A percentile compares a stretch with the other conserved stretches of the same genome.
phyloP scores from a whole-genome alignment of 352 stramenopile genomes.

The Pythium scleroteichum region DNA sequence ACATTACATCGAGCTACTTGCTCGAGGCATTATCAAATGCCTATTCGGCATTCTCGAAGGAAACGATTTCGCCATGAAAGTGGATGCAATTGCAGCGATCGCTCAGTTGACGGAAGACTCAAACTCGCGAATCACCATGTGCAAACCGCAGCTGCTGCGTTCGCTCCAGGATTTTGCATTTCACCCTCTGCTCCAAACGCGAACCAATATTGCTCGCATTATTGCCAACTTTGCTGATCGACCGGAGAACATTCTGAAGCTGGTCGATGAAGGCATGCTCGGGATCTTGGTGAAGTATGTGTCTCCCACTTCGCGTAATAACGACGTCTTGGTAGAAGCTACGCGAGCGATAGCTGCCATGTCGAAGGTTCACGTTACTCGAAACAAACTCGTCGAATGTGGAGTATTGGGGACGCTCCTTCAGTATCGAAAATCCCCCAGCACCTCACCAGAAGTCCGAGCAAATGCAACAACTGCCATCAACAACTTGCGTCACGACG shows the following conservation, averaged over 20 bases:
- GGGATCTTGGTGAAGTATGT: slow-evolving; percentile 73
- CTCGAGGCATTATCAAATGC: slow-evolving; percentile 69
- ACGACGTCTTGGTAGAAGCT: slow-evolving; percentile 54
- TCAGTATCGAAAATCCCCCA: slow-evolving; percentile 51
- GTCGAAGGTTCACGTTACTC: slow-evolving; percentile 58
- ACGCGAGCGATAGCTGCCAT: slow-evolving; percentile 62
- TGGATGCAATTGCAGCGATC: slow-evolving; percentile 66
- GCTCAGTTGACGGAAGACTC: slow-evolving; percentile 66
- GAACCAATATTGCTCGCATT: slow-evolving; percentile 65
- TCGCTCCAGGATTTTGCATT: slow-evolving; percentile 66
- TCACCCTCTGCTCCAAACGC: slow-evolving; percentile 56
- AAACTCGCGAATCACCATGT: slow-evolving; percentile 66
- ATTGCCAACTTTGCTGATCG: slow-evolving; percentile 78
- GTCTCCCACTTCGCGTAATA: slow-evolving; percentile 49
- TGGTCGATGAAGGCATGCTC: slow-evolving; percentile 67
- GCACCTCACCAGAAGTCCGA: slow-evolving; percentile 39
- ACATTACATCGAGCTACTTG: slow-evolving; percentile 73
- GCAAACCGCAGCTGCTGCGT: slow-evolving; percentile 60
- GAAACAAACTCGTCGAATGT: slow-evolving; percentile 57
- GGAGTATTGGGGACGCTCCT: slow-evolving; percentile 60
- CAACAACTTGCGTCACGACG: slow-evolving; percentile 68
- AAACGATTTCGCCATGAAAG: slow-evolving; percentile 74
- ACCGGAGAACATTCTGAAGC: slow-evolving; percentile 69
- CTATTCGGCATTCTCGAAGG: slow-evolving; percentile 66
- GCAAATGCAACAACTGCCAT: slow-evolving; percentile 49